Evolutionary conservation across 352 stramenopile genomes (phyloP).

Genomic region (Phytophthora meadii): DNA sequence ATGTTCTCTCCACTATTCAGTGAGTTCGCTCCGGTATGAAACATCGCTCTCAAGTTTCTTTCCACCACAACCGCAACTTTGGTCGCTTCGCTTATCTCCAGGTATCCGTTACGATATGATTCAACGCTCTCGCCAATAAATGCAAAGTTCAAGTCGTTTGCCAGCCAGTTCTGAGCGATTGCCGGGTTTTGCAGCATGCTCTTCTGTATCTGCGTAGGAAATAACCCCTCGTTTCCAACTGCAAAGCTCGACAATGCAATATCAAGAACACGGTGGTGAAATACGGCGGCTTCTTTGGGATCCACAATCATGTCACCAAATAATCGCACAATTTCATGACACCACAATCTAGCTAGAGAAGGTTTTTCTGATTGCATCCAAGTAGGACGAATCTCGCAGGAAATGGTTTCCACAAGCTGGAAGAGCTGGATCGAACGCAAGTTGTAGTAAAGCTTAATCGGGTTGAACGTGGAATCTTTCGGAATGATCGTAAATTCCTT

Average conservation of each 20-base stretch:
- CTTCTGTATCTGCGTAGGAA: conserved; percentile 24
- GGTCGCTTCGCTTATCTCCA: conserved; percentile 59
- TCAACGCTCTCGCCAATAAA: conserved; percentile 60
- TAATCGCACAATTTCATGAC: conserved; percentile 66
- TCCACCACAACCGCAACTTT: conserved; percentile 64
- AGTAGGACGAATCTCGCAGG: conserved; percentile 39
- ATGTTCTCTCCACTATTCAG: conserved; percentile 35
- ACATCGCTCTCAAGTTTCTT: conserved; percentile 66
- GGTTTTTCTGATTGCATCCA: conserved; percentile 56
- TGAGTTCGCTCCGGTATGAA: conserved; percentile 28
- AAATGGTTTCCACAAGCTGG: conserved; percentile 53
- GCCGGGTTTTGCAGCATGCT: conserved; percentile 23
- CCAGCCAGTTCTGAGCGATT: conserved; percentile 46
- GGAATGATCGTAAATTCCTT: conserved; percentile 38
- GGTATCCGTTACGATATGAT: conserved; percentile 54
- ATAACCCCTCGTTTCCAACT: conserved; percentile 50
- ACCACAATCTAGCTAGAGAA: conserved; percentile 67
- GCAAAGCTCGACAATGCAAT: conserved; percentile 54
- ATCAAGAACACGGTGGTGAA: conserved; percentile 58
- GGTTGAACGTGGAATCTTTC: conserved; percentile 16
- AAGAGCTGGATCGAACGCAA: conserved; percentile 52
- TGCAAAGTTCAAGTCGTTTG: conserved; percentile 57
- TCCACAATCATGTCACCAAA: conserved; percentile 63
- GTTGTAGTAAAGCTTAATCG: conserved; percentile 61
- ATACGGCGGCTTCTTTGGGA: conserved; percentile 32